Percentiles rank a stretch among this genome's conserved stretches.
These are phyloP conservation scores for Synchytrium microbalum DNA, from an alignment of 371 early-diverging fungal species.

Conservation along the genomic window DNA sequence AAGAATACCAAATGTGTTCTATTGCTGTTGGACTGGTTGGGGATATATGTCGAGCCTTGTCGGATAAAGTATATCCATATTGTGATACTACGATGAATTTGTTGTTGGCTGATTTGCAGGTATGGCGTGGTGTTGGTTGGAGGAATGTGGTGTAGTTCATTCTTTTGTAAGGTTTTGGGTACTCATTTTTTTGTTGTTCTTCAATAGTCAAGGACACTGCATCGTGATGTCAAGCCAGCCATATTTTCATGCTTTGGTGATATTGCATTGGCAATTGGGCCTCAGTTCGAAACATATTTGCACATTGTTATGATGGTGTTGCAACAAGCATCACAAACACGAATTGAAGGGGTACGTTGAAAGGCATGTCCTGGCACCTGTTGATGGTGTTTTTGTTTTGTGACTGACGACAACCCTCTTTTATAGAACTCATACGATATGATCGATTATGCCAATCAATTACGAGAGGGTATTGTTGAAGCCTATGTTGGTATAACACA, in stretches of 20 bases:
- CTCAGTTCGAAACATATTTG: slow-evolving; percentile 73
- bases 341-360: slow-evolving; percentile 51
- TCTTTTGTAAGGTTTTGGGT: too few relatives aligned
- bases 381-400: background rate
- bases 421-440: slow-evolving; percentile 56
- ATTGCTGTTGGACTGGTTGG: slow-evolving; percentile 92
- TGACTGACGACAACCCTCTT: slow-evolving; percentile 9
- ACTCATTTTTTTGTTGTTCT: background rate
- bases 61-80: slow-evolving; percentile 56
- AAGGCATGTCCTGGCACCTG: slow-evolving; percentile 11
- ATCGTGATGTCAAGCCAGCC: slow-evolving; percentile 82
- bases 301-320: slow-evolving; percentile 78
- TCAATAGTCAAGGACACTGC: slow-evolving; percentile 51
- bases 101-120: slow-evolving; percentile 68
- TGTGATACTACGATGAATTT: slow-evolving; percentile 77
- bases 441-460: slow-evolving; percentile 71
- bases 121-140: slow-evolving; percentile 12
- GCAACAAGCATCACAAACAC: slow-evolving; percentile 53
- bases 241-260: slow-evolving; percentile 96
- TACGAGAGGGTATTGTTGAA: slow-evolving; percentile 85
- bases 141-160: background rate
- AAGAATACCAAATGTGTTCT: slow-evolving; percentile 75
- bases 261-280: slow-evolving; percentile 90
- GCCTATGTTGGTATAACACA: slow-evolving; percentile 93
- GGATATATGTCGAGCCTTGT: slow-evolving; percentile 85